Evolutionary conservation across 2,329 filamentous ascomycete species (phyloP).

Genomic region (Arthrobotrys musiformis): DNA sequence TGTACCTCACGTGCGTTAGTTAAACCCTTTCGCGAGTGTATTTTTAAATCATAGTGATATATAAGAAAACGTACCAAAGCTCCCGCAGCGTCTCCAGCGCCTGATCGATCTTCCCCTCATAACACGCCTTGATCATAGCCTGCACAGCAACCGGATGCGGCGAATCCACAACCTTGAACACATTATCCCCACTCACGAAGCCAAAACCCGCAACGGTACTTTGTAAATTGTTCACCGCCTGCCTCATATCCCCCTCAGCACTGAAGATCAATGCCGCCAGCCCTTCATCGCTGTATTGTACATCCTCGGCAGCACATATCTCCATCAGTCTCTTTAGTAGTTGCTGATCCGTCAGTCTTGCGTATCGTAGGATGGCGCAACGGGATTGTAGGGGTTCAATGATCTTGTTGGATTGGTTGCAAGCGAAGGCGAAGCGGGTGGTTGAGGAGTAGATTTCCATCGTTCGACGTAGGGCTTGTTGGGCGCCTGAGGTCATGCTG

Average conservation of each 20-base stretch:
- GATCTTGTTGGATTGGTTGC: slow-evolving; percentile 99
- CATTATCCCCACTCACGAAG: slow-evolving; percentile 96
- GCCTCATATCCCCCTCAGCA: slow-evolving; percentile 97
- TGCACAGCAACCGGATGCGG: slow-evolving; percentile 98
- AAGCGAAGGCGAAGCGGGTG: slow-evolving; percentile 96
- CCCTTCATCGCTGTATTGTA: slow-evolving; percentile 91
- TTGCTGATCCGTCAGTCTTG: slow-evolving; percentile 89
- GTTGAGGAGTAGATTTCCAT: slow-evolving; percentile 99
- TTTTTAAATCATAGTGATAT: too few relatives aligned
- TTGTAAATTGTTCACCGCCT: slow-evolving; percentile 98
- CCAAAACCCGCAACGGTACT: slow-evolving; percentile 93
- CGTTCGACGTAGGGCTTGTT: slow-evolving; percentile 91
- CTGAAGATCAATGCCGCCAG: slow-evolving; percentile 96
- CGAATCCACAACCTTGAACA: slow-evolving; percentile 96
- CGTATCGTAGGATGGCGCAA: slow-evolving; percentile 94
- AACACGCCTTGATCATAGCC: slow-evolving; percentile 97
- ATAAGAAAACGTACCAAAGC: slow-evolving; percentile 71
- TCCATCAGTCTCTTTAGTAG: slow-evolving; percentile 90
- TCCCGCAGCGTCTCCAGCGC: slow-evolving; percentile 88
- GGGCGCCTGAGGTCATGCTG: slow-evolving; percentile 95
- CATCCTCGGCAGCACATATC: slow-evolving; percentile 90
- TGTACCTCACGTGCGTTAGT: slow-evolving; percentile 13
- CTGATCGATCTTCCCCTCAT: slow-evolving; percentile 88
- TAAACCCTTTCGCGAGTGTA: not conserved
- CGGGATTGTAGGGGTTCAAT: slow-evolving; percentile 98